Conservation (phyloP, 1,139 yeast genomes). For the Martiniozyma asiatica region DNA sequence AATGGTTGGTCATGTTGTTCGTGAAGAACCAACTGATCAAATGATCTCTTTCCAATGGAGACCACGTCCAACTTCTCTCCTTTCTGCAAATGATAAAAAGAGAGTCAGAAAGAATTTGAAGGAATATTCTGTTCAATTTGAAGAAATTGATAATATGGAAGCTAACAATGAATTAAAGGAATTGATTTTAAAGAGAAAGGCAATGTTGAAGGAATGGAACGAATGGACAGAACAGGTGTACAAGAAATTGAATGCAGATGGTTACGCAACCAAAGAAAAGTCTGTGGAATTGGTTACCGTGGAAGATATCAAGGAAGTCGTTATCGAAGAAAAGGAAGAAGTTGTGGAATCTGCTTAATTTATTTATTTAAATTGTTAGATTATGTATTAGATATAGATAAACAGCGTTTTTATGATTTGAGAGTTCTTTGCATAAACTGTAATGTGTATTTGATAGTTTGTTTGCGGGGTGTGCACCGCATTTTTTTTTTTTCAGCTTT, state of each 20-base stretch:
- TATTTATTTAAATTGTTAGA: no score
- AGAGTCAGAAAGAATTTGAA: constrained; percentile 82
- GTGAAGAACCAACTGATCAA: constrained; percentile 68
- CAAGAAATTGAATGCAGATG: constrained; percentile 33
- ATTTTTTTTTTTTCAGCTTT: no score
- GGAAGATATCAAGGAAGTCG: constrained; percentile 55
- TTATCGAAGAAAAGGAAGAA: constrained; percentile 72
- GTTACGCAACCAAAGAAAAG: constrained; percentile 24
- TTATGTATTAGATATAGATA: no score
- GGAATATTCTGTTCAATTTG: constrained; percentile 87
- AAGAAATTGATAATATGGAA: constrained; percentile 93
- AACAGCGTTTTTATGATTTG: no score
- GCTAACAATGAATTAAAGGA: constrained; percentile 89
- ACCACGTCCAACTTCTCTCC: constrained; percentile 81
- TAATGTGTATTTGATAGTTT: no score
- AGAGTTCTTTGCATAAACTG: no score
- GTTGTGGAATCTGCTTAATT: constrained; percentile 54
- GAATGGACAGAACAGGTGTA: constrained; percentile 57
- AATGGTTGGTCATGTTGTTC: constrained; percentile 64
- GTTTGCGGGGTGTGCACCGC: no score
- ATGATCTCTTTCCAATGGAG: constrained; percentile 93
- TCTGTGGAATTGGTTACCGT: constrained; percentile 48
- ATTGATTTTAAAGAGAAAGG: constrained; percentile 75
- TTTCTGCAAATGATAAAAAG: constrained; percentile 72
- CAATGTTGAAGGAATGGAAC: constrained; percentile 76